A percentile compares a stretch with the other conserved stretches of the same genome.
Evolutionary conservation across 2,329 filamentous ascomycete species (phyloP).

Genomic region (Trichoderma polysporum): DNA sequence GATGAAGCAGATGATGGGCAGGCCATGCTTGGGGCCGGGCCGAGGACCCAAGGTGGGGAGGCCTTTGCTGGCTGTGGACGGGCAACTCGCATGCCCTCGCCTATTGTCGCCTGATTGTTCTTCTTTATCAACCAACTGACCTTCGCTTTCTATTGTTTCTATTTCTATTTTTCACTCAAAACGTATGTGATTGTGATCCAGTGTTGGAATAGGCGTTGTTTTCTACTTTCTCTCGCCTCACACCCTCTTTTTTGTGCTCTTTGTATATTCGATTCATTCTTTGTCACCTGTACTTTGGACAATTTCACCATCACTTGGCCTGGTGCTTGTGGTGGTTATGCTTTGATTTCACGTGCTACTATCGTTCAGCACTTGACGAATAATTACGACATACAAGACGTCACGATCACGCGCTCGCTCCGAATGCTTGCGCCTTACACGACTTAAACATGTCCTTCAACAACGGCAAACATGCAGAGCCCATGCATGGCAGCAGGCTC

Average conservation of each 20-base stretch:
- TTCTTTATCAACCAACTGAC: slow-evolving; percentile 9
- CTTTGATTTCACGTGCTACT: neutral
- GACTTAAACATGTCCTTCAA: slow-evolving; percentile 21
- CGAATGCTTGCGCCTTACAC: slow-evolving; percentile 13
- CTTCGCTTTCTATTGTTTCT: slow-evolving; percentile 5
- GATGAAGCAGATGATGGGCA: slow-evolving; percentile 8
- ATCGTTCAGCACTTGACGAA: neutral
- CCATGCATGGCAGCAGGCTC: neutral
- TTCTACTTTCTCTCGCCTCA: neutral
- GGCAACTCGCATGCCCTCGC: neutral
- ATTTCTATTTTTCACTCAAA: neutral
- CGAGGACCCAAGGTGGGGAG: slow-evolving; percentile 7
- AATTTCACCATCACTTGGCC: slow-evolving; percentile 7
- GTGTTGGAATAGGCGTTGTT: slow-evolving; percentile 6
- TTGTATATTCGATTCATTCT: neutral
- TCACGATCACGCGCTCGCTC: slow-evolving; percentile 3
- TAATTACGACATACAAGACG: neutral
- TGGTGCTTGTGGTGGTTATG: slow-evolving; percentile 17
- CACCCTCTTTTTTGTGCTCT: neutral
- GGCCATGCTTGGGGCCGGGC: slow-evolving; percentile 3
- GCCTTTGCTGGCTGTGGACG: neutral
- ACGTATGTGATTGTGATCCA: slow-evolving; percentile 2
- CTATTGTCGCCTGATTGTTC: slow-evolving; percentile 24
- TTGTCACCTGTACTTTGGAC: neutral
- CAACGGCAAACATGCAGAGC: slow-evolving; percentile 18